A percentile compares a stretch with the other conserved stretches of the same genome.
phyloP scores from a whole-genome alignment of 257 asterid genomes.

The Petrea volubilis region DNA sequence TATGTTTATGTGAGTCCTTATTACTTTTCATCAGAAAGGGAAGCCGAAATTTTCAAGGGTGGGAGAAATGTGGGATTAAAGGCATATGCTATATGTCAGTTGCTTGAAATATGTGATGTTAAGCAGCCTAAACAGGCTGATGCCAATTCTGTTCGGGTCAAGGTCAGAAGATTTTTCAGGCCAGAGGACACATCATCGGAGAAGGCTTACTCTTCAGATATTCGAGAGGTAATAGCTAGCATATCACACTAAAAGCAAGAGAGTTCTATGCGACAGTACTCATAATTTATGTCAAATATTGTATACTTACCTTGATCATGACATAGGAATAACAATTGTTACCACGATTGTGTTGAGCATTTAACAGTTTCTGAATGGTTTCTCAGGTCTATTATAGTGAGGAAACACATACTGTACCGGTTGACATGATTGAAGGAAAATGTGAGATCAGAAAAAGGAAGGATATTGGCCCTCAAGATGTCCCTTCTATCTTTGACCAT shows the following conservation, averaged over 20 bases:
- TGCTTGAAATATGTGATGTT: conserved; percentile 58
- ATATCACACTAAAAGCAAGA: background rate
- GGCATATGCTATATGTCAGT: conserved; percentile 74
- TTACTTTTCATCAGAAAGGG: conserved; percentile 61
- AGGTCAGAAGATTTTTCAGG: conserved; percentile 79
- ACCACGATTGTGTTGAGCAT: background rate
- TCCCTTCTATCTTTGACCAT: conserved; percentile 63
- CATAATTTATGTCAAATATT: conserved; percentile 1
- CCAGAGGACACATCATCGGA: conserved; percentile 82
- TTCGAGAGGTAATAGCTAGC: conserved; percentile 70
- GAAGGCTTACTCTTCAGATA: conserved; percentile 83
- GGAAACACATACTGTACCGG: conserved; percentile 59
- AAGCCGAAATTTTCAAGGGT: conserved; percentile 60
- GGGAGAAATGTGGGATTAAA: conserved; percentile 93
- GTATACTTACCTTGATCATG: conserved; percentile 2
- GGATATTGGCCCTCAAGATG: conserved; percentile 70
- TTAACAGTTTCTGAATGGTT: conserved; percentile 27
- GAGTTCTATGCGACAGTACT: background rate
- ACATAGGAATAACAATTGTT: background rate
- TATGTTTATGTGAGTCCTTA: conserved; percentile 73
- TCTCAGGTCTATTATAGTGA: conserved; percentile 83
- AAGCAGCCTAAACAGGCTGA: conserved; percentile 46
- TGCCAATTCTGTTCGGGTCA: conserved; percentile 47
- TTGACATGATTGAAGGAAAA: conserved; percentile 69
- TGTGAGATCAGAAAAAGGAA: conserved; percentile 84